A percentile compares a stretch with the other conserved stretches of the same genome.
These are phyloP conservation scores for Pachyrhizus erosus DNA, from an alignment of 306 rosid species.

Conservation along the genomic window DNA sequence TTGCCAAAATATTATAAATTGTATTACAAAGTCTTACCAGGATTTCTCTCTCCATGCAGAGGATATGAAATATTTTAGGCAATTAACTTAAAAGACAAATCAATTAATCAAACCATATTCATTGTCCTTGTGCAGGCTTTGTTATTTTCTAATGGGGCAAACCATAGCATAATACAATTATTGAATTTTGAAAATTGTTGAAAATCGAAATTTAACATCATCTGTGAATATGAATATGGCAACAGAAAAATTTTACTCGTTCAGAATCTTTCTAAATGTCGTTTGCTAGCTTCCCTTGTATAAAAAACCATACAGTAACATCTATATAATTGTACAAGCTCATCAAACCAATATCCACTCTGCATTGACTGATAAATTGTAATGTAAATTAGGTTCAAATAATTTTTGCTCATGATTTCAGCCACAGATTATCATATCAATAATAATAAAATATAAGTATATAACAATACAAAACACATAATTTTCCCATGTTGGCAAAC, in stretches of 20 bases:
- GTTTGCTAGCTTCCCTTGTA: not conserved
- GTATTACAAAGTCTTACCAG: not conserved
- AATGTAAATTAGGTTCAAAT: not conserved
- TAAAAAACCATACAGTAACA: not conserved
- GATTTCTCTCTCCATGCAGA: not conserved
- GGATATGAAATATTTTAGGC: not conserved
- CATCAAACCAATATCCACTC: not conserved
- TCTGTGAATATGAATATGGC: not conserved
- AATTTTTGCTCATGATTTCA: constrained; percentile 2
- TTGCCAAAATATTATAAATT: not conserved
- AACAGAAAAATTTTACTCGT: no score
- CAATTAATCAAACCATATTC: not conserved
- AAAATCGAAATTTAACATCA: not conserved
- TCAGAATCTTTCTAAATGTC: not conserved
- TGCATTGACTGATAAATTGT: not conserved
- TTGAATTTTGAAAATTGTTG: not conserved
- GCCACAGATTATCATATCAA: not conserved
- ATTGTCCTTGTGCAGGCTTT: not conserved
- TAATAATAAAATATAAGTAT: not conserved
- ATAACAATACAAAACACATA: not conserved
- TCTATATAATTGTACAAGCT: not conserved
- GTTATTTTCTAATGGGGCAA: not conserved
- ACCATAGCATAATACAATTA: not conserved
- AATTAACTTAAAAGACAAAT: not conserved
- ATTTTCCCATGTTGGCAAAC: not conserved